These are phyloP conservation scores for Sutorius australiensis DNA, from an alignment of 768 basidiomycete genomes.

Conservation along the genomic window DNA sequence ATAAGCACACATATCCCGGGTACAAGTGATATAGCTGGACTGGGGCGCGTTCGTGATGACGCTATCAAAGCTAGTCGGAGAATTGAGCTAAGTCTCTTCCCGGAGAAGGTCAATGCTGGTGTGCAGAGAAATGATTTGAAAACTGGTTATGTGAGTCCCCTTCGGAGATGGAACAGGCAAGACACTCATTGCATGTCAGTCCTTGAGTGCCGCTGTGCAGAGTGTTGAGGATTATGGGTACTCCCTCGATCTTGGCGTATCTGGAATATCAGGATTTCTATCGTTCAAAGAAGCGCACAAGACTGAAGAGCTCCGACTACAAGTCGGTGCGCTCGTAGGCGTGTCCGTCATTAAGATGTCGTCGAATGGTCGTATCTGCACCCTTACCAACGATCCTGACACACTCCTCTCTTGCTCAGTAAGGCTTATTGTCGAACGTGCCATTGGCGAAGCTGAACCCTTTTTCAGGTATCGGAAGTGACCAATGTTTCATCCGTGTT, in stretches of 20 bases:
- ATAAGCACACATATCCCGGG: conserved; percentile 66
- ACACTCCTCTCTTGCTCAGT: conserved; percentile 55
- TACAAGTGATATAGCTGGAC: conserved; percentile 50
- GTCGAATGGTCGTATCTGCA: conserved; percentile 76
- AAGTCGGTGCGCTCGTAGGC: conserved; percentile 65
- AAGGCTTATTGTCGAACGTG: conserved; percentile 22
- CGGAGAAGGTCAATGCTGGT: conserved; percentile 80
- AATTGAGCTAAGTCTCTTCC: conserved; percentile 81
- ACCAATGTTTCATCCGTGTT: conserved; percentile 76
- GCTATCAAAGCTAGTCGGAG: conserved; percentile 63
- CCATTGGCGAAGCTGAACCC: background rate
- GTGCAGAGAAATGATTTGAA: conserved; percentile 75
- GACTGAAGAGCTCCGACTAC: conserved; percentile 36
- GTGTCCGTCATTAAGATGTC: conserved; percentile 65
- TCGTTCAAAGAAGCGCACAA: conserved; percentile 67
- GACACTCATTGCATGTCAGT: conserved; percentile 39
- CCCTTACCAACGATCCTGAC: conserved; percentile 53
- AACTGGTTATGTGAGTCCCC: conserved; percentile 62
- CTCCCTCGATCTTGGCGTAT: conserved; percentile 78
- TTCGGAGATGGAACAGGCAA: background rate
- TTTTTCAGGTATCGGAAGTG: conserved; percentile 65
- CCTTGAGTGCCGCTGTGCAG: conserved; percentile 70
- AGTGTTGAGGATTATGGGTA: conserved; percentile 95
- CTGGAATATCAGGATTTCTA: conserved; percentile 80
- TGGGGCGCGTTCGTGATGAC: conserved; percentile 66